These are phyloP conservation scores for Panicum virgatum DNA, from an alignment of 202 grass and related monocot species.

Conservation along the genomic window DNA sequence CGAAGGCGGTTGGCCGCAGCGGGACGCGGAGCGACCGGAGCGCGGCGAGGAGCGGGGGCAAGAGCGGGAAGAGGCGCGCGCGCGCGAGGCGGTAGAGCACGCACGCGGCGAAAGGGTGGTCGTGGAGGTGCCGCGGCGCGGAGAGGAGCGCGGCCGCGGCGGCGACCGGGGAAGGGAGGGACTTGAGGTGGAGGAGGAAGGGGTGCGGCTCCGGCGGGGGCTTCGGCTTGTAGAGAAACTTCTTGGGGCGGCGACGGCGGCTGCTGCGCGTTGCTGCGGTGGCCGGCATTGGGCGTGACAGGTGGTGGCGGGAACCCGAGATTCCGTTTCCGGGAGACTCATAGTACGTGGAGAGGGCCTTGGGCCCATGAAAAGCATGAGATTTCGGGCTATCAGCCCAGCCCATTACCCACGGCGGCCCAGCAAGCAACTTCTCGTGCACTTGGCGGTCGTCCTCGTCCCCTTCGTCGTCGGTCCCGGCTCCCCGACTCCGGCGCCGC, in stretches of 20 bases:
- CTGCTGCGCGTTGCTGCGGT: slow-evolving; percentile 13
- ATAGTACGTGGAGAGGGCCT: not conserved
- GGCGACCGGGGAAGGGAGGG: slow-evolving; percentile 57
- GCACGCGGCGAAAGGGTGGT: slow-evolving; percentile 72
- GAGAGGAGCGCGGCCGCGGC: slow-evolving; percentile 56
- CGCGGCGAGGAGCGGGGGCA: slow-evolving; percentile 58
- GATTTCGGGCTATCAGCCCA: not conserved
- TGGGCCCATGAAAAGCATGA: not conserved
- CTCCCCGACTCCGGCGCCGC: not conserved
- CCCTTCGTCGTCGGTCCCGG: not conserved
- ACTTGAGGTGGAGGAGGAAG: slow-evolving; percentile 68
- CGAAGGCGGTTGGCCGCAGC: slow-evolving; percentile 52
- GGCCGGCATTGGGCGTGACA: slow-evolving; percentile 23
- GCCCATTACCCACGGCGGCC: not conserved
- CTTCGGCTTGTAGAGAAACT: slow-evolving; percentile 30
- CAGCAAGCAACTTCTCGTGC: not conserved
- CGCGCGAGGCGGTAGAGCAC: slow-evolving; percentile 75
- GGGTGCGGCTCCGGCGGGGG: slow-evolving; percentile 31
- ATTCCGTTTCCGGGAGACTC: not conserved
- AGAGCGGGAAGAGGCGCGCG: slow-evolving; percentile 52
- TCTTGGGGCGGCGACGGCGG: slow-evolving; percentile 21
- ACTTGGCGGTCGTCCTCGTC: not conserved
- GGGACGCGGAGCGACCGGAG: slow-evolving; percentile 52
- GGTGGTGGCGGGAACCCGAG: not conserved
- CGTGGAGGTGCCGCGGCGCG: slow-evolving; percentile 42